phyloP scores from a whole-genome alignment of 2,329 filamentous ascomycete genomes.

The Ophiostoma ips region DNA sequence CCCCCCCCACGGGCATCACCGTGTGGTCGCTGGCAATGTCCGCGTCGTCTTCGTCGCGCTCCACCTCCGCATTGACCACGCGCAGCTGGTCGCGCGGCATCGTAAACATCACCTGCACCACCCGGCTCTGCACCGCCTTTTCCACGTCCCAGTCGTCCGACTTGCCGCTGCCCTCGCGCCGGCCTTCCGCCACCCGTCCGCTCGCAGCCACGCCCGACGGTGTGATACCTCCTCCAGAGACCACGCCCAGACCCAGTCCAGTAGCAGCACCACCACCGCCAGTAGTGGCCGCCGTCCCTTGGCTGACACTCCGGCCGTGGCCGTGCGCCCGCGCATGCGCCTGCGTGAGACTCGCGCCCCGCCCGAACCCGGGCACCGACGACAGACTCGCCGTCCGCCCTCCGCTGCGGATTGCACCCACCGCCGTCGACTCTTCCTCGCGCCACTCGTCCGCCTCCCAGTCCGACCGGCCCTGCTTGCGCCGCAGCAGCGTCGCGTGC shows the following conservation, averaged over 20 bases:
- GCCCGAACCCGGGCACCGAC: conserved; percentile 1
- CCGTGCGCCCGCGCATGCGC: neutral
- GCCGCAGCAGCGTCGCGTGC: conserved; percentile 30
- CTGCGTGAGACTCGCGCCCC: neutral
- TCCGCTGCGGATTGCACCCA: conserved; percentile 9
- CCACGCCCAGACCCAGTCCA: neutral
- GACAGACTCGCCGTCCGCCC: conserved; percentile 4
- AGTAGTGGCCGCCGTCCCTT: neutral
- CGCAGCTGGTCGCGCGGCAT: conserved; percentile 74
- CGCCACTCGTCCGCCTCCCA: conserved; percentile 46
- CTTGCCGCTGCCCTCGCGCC: conserved; percentile 13
- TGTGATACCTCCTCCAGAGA: no score
- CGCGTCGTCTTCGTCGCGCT: conserved; percentile 17
- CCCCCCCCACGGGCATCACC: neutral
- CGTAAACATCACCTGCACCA: conserved; percentile 83
- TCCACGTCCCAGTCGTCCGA: conserved; percentile 63
- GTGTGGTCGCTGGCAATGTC: conserved; percentile 5
- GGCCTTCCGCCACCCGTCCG: conserved; percentile 6
- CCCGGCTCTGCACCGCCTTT: conserved; percentile 51
- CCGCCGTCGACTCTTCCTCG: conserved; percentile 19
- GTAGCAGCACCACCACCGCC: no score
- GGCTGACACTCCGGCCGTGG: neutral
- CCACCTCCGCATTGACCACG: conserved; percentile 70
- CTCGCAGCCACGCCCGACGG: neutral
- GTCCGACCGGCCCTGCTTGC: conserved; percentile 41